Percentiles rank a stretch among this genome's conserved stretches.
phyloP scores from a whole-genome alignment of 768 basidiomycete genomes.

The Suillus americanus region DNA sequence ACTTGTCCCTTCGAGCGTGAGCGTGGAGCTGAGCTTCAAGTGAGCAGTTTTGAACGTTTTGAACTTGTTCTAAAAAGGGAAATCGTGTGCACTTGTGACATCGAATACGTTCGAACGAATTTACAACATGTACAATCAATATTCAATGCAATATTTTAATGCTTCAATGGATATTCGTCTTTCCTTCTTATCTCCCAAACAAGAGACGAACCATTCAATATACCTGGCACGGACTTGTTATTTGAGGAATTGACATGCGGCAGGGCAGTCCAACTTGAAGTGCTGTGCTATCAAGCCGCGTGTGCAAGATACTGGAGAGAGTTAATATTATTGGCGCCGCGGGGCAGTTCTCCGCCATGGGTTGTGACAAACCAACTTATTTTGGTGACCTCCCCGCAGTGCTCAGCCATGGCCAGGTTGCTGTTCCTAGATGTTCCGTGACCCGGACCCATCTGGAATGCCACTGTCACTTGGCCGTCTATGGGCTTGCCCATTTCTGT shows the following conservation, averaged over 20 bases:
- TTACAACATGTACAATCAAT: neutral
- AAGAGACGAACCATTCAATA: neutral
- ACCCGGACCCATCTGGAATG: neutral
- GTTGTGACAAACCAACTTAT: neutral
- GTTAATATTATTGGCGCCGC: neutral
- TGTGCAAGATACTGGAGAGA: neutral
- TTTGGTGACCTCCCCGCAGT: neutral
- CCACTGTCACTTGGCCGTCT: conserved; percentile 3
- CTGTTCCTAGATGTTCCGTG: neutral
- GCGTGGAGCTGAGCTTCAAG: neutral
- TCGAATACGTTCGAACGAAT: neutral
- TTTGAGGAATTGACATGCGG: neutral
- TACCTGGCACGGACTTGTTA: neutral
- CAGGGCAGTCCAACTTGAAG: neutral
- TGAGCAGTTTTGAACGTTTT: too few relatives aligned
- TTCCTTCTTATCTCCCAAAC: neutral
- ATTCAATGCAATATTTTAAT: too few relatives aligned
- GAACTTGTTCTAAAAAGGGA: neutral
- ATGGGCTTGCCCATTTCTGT: neutral
- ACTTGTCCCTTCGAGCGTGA: neutral
- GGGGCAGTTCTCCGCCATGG: neutral
- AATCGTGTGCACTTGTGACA: neutral
- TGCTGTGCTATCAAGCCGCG: neutral
- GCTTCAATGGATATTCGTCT: neutral
- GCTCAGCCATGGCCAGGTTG: conserved; percentile 3